Conservation (phyloP, 2,329 filamentous ascomycete species). For the Sphaerulina vaccinii region DNA sequence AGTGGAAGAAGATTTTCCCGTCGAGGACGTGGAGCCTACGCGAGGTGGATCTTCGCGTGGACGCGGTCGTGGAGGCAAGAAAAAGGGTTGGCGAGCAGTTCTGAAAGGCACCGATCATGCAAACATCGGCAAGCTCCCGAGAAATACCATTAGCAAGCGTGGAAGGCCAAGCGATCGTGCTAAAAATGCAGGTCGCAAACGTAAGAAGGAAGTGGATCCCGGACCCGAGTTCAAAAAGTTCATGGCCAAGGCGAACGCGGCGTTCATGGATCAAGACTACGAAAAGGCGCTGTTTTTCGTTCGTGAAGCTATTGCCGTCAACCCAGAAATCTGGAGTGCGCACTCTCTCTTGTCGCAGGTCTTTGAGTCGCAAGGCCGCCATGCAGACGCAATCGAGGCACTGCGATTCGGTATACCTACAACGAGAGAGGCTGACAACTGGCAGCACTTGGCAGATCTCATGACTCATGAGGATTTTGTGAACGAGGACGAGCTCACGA, state of each 20-base stretch:
- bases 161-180: conserved; percentile 22
- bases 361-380: conserved; percentile 55
- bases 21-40: conserved; percentile 5
- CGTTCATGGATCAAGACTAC: conserved; percentile 63
- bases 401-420: conserved; percentile 60
- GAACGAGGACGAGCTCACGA: conserved; percentile 43
- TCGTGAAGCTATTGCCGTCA: conserved; percentile 53
- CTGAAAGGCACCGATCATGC: conserved; percentile 38
- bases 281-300: conserved; percentile 56
- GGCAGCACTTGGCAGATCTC: conserved; percentile 57
- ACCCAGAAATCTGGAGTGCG: conserved; percentile 62
- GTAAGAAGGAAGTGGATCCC: conserved; percentile 62
- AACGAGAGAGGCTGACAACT: conserved; percentile 56
- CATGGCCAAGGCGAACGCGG: conserved; percentile 65
- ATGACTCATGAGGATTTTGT: conserved; percentile 52
- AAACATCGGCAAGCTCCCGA: conserved; percentile 21
- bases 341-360: conserved; percentile 62
- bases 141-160: conserved; percentile 9
- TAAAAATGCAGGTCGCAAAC: conserved; percentile 34
- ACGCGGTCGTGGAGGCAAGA: conserved; percentile 24
- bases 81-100: conserved; percentile 34
- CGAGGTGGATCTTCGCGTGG: conserved; percentile 7
- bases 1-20: conserved; percentile 6
- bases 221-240: conserved; percentile 69
- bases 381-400: conserved; percentile 56